Evolutionary conservation across 163 green algal genomes (phyloP), one percentile per base, ranked within the genome.

Genomic region (Chlamydomonas reinhardtii): DNA sequence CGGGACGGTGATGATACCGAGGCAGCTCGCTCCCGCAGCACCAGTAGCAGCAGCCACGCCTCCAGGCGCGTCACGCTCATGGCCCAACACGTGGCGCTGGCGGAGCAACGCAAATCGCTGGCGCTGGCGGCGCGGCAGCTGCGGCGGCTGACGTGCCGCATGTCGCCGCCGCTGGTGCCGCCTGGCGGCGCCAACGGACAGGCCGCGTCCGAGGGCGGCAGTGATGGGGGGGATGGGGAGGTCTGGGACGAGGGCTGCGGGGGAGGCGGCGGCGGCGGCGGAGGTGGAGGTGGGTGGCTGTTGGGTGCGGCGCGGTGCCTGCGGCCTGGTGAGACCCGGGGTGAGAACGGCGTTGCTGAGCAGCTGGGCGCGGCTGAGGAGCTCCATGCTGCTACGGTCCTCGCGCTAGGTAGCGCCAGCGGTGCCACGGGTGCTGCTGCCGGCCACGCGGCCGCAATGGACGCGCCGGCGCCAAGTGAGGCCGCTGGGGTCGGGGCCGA

Each of bases 61-160:
- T 31, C 35, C 0, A 24, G 8, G 29, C 72, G 72, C 43, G 14
- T 12, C 11, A 65, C 72, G 16, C 72, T 77, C 6, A 25, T 65
- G 72, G 43, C 27, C 3, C 72, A 77, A 16, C 72, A 77, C 29
- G 72, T 43, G 15, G 72, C 72, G 11, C 72, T 77, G 14, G 43
- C 72, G 27, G 12, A 64, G 39, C 72, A 77, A 43, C 72, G 72
- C 72, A 77, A 64, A 43, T 77, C 72, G 27, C 43, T 77, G 72
- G 72, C 72, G 72, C 27, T 37, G 2, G 32, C 32, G 68, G 68
- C 68, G 31, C 11, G 17, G 17, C 20, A 29, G 27, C 72, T 77
- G 72, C 72, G 43, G 72, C 72, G 72, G 31, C 64, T 77, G 39
- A 77, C 72, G 2, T 11, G 39, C 29, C 29, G 27, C 29, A 35